Conservation (phyloP, 2,329 filamentous ascomycete genomes). For the Kalmusia sp. region DNA sequence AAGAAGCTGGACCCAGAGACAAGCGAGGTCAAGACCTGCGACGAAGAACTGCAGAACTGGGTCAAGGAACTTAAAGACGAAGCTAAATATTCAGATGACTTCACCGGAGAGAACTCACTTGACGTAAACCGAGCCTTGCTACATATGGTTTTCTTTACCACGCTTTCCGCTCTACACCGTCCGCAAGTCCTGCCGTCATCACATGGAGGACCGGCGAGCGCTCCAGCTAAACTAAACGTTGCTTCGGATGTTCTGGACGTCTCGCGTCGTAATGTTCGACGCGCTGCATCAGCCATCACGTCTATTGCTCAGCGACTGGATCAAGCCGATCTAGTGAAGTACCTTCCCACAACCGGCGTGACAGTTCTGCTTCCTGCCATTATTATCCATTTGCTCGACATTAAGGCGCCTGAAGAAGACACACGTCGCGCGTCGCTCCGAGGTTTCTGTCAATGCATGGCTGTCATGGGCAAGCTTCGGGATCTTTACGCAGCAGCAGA, state of each 20-base stretch:
- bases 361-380: conserved; percentile 91
- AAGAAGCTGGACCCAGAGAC: conserved; percentile 86
- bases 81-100: conserved; percentile 72
- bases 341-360: conserved; percentile 86
- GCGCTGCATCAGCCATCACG: conserved; percentile 85
- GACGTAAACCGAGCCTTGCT: conserved; percentile 82
- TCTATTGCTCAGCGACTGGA: conserved; percentile 81
- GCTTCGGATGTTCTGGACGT: conserved; percentile 77
- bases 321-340: conserved; percentile 74
- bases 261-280: conserved; percentile 81
- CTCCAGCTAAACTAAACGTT: conserved; percentile 43
- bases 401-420: conserved; percentile 79
- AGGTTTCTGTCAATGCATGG: conserved; percentile 91
- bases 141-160: conserved; percentile 94
- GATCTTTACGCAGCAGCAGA: conserved; percentile 95
- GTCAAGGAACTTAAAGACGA: conserved; percentile 72
- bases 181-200: conserved; percentile 86
- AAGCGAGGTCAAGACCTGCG: conserved; percentile 79
- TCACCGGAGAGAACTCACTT: conserved; percentile 66
- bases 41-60: conserved; percentile 82
- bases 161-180: conserved; percentile 86
- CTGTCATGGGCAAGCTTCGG: conserved; percentile 83
- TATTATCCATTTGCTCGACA: conserved; percentile 91
- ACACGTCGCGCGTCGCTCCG: conserved; percentile 76
- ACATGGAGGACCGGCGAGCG: conserved; percentile 58